A percentile compares a stretch with the other conserved stretches of the same genome.
These are phyloP conservation scores for Guillardia theta DNA, from an alignment of 78 protist genomes.

Conservation along the genomic window DNA sequence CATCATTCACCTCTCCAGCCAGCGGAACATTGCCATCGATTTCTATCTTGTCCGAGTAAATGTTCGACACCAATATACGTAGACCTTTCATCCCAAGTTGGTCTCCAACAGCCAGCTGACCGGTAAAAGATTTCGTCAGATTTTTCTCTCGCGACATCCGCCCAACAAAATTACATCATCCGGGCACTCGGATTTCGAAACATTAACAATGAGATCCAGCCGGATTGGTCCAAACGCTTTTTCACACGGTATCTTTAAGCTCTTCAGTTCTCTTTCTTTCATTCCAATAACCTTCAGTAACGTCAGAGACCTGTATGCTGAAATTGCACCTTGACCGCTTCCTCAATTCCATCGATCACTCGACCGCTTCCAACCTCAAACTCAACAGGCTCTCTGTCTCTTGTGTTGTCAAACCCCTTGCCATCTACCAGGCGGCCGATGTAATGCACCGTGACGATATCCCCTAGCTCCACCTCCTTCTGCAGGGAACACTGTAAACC, in stretches of 20 bases:
- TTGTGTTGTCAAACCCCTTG: background rate
- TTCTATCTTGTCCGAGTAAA: background rate
- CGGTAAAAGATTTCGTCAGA: background rate
- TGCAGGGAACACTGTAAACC: too few species aligned
- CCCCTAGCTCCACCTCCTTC: background rate
- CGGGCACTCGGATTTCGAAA: background rate
- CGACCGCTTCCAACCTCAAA: background rate
- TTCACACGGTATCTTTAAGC: background rate
- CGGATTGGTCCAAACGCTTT: background rate
- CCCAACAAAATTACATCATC: background rate
- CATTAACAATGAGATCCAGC: background rate
- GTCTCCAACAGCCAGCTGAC: background rate
- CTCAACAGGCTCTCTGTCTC: background rate
- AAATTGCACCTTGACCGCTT: background rate
- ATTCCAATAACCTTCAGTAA: background rate
- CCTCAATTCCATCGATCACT: background rate
- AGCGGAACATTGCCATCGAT: background rate
- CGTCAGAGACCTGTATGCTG: background rate
- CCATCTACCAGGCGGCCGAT: background rate
- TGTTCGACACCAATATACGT: background rate
- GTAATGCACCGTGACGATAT: background rate
- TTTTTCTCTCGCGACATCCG: background rate
- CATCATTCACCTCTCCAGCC: background rate
- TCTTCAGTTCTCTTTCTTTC: background rate
- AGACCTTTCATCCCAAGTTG: background rate